Percentiles rank a stretch among this genome's conserved stretches.
These are phyloP conservation scores for Fusarium oxysporum DNA, from an alignment of 2,329 filamentous ascomycete species.

Conservation along the genomic window DNA sequence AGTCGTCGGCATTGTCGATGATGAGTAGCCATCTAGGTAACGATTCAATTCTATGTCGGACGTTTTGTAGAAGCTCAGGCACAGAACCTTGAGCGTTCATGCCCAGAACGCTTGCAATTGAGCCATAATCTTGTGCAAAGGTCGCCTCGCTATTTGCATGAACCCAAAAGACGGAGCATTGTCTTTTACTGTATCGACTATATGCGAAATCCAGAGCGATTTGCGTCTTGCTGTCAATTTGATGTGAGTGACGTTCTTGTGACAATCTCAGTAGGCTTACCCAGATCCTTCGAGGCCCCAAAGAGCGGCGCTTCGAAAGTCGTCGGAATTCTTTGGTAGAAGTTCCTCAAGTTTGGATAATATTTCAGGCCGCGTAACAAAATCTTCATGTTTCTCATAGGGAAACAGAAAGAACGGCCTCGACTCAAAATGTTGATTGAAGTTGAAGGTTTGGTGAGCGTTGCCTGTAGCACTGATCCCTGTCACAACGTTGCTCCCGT, in stretches of 20 bases:
- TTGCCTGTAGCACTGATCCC: neutral
- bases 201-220: conserved; percentile 53
- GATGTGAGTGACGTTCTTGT: neutral
- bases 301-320: conserved; percentile 19
- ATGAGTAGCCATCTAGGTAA: conserved; percentile 46
- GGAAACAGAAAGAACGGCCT: neutral
- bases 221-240: conserved; percentile 51
- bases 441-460: conserved; percentile 7
- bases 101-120: conserved; percentile 45
- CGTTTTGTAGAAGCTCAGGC: conserved; percentile 32
- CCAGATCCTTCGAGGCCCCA: conserved; percentile 33
- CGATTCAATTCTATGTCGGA: conserved; percentile 34
- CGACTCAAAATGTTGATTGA: neutral
- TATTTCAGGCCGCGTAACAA: conserved; percentile 12
- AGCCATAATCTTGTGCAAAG: conserved; percentile 48
- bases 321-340: neutral
- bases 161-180: conserved; percentile 53
- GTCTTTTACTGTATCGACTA: conserved; percentile 24
- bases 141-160: conserved; percentile 50
- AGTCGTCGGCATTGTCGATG: conserved; percentile 51
- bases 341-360: conserved; percentile 7
- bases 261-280: neutral
- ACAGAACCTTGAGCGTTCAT: conserved; percentile 35
- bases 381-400: conserved; percentile 31
- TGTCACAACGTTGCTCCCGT: neutral